Evolutionary conservation across 352 stramenopile species (phyloP), one percentile per base, ranked within the genome.

Genomic region (Phytophthora sp.): DNA sequence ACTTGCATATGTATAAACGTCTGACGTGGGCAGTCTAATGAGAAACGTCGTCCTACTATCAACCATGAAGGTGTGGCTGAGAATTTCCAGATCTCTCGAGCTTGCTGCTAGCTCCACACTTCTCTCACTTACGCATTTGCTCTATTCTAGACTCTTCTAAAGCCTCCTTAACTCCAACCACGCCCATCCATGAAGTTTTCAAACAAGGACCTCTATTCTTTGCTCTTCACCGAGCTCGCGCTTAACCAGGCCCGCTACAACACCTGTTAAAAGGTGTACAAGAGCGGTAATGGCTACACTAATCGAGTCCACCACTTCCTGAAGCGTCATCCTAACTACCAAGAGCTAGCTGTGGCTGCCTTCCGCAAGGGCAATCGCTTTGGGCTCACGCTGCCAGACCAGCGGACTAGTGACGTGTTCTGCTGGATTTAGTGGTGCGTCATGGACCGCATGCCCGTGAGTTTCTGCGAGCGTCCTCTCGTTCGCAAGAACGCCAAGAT

Each of bases 371-470:
- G 21, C 9, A 48, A 32, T 12, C 24, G 21, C 6, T 13, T 48
- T 13, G 41, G 10, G 1, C 2, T 48, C 4, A 21, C 23, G 12
- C 24, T 49, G 21, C 23, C 12, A 9, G 41, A 49, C 27, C 45
- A 54, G 13, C 10, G 45, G 3, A 54, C 45, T 17, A 54, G 28
- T 12, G 45, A 54, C 4, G 17, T 54, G 4, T 54, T 34, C n/a
- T 28, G 45, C 28, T 54, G 45, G 45, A 28, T 54, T 20, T n/a
- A 53, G 21, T 49, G 21, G 23, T 34, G 21, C 24, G 41, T 49
- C 24, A 41, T 41, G 28, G 45, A 54, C 17, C 8, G 28, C 13
- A 27, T 54, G 27, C 45, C 45, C 1, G 10, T 54, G 10, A 34
- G 18, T 21, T 54, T 54, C n/a, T 32, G 28, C 28, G 45, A 42